Base-by-base conservation (phyloP, 176 grass and related monocot species). In the Leersia perrieri region DNA sequence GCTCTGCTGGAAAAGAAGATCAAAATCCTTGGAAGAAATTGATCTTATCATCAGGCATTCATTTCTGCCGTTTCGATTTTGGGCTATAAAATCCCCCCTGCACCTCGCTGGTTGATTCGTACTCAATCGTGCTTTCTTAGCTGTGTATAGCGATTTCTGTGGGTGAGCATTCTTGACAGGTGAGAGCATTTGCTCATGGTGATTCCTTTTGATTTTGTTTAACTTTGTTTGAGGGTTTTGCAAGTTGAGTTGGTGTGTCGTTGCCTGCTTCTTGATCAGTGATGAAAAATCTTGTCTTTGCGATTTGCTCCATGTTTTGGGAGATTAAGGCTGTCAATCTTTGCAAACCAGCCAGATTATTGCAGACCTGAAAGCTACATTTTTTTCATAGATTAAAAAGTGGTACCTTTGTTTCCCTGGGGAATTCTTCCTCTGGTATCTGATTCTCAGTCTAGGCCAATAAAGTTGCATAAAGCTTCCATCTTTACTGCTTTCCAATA, bases 381-480 rank as follows among this genome's bases (percentile, higher is more conserved):
- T 42, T 82, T 42, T 83, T 85, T 79, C 32, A 25, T 40, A 25
- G 75, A 29, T 65, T 79, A 51, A 85, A 49, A 15, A 35, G 67
- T n/a, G 31, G 23, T 7, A 1, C 0, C 12, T 79, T 69, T 57
- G 15, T 72, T 65, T 79, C 6, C 63, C 26, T 64, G 68, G 40
- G 40, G 41, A 79, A 72, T 85, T 80, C 84, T n/a, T 57, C 47
- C 16, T 79, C 58, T 41, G 60, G 76, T 12, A 86, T 86, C 84
- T 86, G 76, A 80, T 86, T 27, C 68, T 79, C 4, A 51, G 47
- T 33, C 40, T 49, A 73, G 60, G 60, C 38, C 84, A 70, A 73
- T 64, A 86, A 73, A 79, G 83, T 26, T 51, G 30, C n/a, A 35
- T 73, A 79, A 85, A 79, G 58, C 60, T 66, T 55, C 4, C 42